A percentile compares a stretch with the other conserved stretches of the same genome.
These are phyloP conservation scores for Fragaria iinumae DNA, from an alignment of 306 rosid species.

Conservation along the genomic window DNA sequence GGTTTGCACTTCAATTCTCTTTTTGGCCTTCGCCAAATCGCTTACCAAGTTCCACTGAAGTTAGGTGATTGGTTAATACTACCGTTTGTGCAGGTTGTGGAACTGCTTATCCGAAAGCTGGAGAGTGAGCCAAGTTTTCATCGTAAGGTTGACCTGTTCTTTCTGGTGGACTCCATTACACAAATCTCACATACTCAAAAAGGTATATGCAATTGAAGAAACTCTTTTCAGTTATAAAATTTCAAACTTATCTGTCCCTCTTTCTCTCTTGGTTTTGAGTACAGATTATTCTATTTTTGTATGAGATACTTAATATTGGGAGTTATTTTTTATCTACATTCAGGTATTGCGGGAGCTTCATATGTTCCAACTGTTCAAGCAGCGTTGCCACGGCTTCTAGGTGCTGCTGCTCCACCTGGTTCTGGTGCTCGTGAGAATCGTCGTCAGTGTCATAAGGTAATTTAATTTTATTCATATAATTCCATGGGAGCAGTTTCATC, in stretches of 20 bases:
- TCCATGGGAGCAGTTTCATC: neutral
- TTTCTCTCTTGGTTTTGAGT: neutral
- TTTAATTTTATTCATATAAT: slow-evolving; percentile 8
- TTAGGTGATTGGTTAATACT: slow-evolving; percentile 5
- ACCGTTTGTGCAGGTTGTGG: slow-evolving; percentile 75
- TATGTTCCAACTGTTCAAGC: slow-evolving; percentile 93
- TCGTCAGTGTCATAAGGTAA: slow-evolving; percentile 96
- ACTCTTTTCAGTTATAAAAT: neutral
- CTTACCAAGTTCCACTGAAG: neutral
- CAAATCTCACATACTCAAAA: slow-evolving; percentile 93
- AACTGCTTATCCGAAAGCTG: slow-evolving; percentile 90
- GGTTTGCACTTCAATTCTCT: neutral
- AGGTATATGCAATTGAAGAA: slow-evolving; percentile 40
- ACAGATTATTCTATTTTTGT: neutral
- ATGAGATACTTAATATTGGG: neutral
- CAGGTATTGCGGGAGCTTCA: slow-evolving; percentile 98
- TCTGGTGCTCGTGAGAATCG: slow-evolving; percentile 93
- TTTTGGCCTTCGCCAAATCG: neutral
- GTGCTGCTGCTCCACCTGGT: slow-evolving; percentile 98
- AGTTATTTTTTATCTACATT: slow-evolving; percentile 12
- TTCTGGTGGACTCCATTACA: slow-evolving; percentile 97
- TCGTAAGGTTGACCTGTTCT: slow-evolving; percentile 94
- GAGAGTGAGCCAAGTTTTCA: slow-evolving; percentile 84
- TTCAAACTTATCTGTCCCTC: neutral
- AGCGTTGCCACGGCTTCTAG: slow-evolving; percentile 94